These are phyloP conservation scores for Musa beccarii DNA, from an alignment of 176 grass and related monocot species.

Conservation along the genomic window DNA sequence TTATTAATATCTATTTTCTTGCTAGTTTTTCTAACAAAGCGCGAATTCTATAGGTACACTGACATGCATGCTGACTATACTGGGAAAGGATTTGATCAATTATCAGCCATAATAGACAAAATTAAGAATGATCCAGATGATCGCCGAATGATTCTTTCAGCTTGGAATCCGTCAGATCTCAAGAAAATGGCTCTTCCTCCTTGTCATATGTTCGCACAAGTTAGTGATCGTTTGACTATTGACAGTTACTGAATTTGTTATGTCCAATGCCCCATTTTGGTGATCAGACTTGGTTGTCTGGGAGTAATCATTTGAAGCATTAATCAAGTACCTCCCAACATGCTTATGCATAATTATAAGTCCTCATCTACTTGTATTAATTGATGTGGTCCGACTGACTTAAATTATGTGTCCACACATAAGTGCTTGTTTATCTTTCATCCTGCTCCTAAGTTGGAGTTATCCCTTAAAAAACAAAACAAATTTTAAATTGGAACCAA, in stretches of 20 bases:
- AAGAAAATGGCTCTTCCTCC: constrained; percentile 82
- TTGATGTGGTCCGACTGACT: no score
- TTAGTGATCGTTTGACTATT: constrained; percentile 20
- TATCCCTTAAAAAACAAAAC: not conserved
- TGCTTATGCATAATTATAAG: not conserved
- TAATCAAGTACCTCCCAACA: not conserved
- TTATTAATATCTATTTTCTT: not conserved
- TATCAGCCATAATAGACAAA: constrained; percentile 71
- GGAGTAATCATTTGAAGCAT: no score
- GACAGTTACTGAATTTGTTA: constrained; percentile 8
- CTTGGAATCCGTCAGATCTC: constrained; percentile 70
- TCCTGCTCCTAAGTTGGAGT: not conserved
- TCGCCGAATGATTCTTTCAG: constrained; percentile 60
- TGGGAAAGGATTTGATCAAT: constrained; percentile 78
- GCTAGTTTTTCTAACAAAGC: not conserved
- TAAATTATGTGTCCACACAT: no score
- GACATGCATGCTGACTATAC: constrained; percentile 76
- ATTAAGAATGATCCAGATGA: constrained; percentile 82
- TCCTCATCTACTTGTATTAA: no score
- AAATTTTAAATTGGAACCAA: not conserved
- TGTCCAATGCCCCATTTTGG: not conserved
- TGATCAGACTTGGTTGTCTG: not conserved
- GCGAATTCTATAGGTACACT: constrained; percentile 40
- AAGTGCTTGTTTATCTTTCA: not conserved
- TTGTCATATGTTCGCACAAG: constrained; percentile 87